phyloP scores from a whole-genome alignment of 495 filamentous ascomycete species.

The Astrothelium macrocarpum region DNA sequence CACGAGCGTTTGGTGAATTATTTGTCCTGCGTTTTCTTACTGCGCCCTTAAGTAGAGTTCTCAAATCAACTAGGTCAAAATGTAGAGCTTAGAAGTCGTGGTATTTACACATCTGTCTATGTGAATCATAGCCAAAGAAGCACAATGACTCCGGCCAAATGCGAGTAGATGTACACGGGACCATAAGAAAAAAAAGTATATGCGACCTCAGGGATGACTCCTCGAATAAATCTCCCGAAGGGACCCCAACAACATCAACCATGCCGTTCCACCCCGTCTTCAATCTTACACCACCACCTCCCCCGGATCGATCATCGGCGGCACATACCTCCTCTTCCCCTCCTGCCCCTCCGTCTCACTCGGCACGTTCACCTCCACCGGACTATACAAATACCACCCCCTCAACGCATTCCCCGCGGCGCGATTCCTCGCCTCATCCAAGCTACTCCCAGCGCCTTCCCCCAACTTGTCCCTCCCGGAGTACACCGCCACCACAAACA shows the following conservation, averaged over 20 bases:
- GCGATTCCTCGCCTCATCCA: slow-evolving; percentile 65
- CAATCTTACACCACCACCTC: slow-evolving; percentile 66
- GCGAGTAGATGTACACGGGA: background rate
- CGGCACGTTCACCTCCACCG: slow-evolving; percentile 57
- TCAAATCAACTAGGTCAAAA: background rate
- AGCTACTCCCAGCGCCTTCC: slow-evolving; percentile 65
- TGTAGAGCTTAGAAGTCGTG: background rate
- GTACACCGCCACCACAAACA: slow-evolving; percentile 92
- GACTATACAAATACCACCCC: slow-evolving; percentile 92
- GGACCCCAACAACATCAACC: no score
- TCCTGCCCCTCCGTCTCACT: slow-evolving; percentile 62
- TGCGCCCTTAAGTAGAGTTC: no score
- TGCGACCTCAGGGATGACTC: no score
- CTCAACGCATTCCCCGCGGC: slow-evolving; percentile 79
- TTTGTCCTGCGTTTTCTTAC: no score
- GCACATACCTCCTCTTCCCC: slow-evolving; percentile 59
- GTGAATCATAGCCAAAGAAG: background rate
- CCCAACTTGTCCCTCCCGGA: slow-evolving; percentile 80
- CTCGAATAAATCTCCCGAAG: no score
- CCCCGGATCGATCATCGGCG: slow-evolving; percentile 78
- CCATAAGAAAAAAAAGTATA: no score
- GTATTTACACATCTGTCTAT: background rate
- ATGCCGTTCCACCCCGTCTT: background rate
- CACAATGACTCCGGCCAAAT: background rate
- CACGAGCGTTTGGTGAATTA: background rate